Evolutionary conservation across 257 asterid genomes (phyloP), one percentile per base, ranked within the genome.

Genomic region (Nicotiana noctiflora): DNA sequence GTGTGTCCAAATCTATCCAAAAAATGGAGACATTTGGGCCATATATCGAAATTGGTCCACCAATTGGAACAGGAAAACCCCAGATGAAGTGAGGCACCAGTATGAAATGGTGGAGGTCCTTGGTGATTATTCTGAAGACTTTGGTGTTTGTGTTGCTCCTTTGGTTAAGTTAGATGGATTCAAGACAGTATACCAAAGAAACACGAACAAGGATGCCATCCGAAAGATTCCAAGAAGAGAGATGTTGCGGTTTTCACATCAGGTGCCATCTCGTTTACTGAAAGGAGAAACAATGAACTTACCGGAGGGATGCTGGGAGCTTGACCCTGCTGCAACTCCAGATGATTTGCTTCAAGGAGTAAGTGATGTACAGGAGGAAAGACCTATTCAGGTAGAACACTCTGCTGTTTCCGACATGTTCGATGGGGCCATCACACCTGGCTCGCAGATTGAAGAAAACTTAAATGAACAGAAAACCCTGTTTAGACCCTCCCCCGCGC

Each of bases 281-380:
- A 89, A 92, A 79, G 89, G 86, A n/a, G 91, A 86, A 44, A 85
- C 85, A 29, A 55, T 82, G 49, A 87, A 89, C 75, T 84, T 95
- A 90, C 97, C 97, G 0, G 95, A 91, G 79, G 95, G 95, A 53
- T 93, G 97, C 85, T 96, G 98, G 98, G 99, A 96, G 93, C 97
- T 96, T 34, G 99, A 96, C 87, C 97, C 99, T 64, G 99, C 99
- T 85, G 99, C 98, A 6, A 96, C 91, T 59, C 99, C 99, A 5
- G 98, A 89, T 12, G 91, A 90, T 84, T 92, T 96, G 85, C 99
- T 96, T 82, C 91, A 82, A 53, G 84, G 82, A 17, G 90, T n/a
- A 67, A 40, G 3, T 78, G 59, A 78, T 17, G 37, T 65, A 51
- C 65, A n/a, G 65, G 82, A 81, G 64, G 83, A 27, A 56, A 72